These are phyloP conservation scores for Nemania sp. DNA, from an alignment of 2,329 filamentous ascomycete genomes.

Conservation along the genomic window DNA sequence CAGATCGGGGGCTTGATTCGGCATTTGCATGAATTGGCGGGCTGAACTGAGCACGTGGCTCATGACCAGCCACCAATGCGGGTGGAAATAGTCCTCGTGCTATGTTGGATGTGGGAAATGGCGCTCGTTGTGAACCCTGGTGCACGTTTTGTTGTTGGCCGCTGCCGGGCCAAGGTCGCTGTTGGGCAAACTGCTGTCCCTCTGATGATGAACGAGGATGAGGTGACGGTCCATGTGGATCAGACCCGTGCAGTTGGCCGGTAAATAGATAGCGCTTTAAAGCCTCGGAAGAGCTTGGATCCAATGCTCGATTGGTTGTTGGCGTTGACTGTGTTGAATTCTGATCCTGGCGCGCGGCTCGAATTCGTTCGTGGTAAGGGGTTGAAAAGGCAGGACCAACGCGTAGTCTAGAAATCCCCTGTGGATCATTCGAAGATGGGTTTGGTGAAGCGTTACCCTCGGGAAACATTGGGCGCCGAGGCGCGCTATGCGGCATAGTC, in stretches of 20 bases:
- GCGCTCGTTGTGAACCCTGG: slow-evolving; percentile 15
- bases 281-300: slow-evolving; percentile 49
- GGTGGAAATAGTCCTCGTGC: slow-evolving; percentile 36
- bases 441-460: slow-evolving; percentile 53
- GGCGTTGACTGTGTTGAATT: slow-evolving; percentile 30
- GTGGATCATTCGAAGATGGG: slow-evolving; percentile 71
- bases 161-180: slow-evolving; percentile 13
- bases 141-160: slow-evolving; percentile 14
- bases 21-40: slow-evolving; percentile 21
- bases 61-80: slow-evolving; percentile 30
- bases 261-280: slow-evolving; percentile 61
- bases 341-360: slow-evolving; percentile 50
- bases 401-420: slow-evolving; percentile 57
- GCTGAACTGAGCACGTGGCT: slow-evolving; percentile 22
- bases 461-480: slow-evolving; percentile 38
- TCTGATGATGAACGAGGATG: slow-evolving; percentile 17
- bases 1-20: slow-evolving; percentile 31
- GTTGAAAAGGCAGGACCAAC: slow-evolving; percentile 71
- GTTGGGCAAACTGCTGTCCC: slow-evolving; percentile 17
- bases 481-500: slow-evolving; percentile 40
- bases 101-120: slow-evolving; percentile 15
- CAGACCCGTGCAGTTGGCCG: slow-evolving; percentile 35
- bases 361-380: slow-evolving; percentile 64
- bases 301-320: slow-evolving; percentile 17
- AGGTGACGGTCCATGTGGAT: background rate